phyloP scores from a whole-genome alignment of 2,329 filamentous ascomycete species.

The Apiospora malaysiana region DNA sequence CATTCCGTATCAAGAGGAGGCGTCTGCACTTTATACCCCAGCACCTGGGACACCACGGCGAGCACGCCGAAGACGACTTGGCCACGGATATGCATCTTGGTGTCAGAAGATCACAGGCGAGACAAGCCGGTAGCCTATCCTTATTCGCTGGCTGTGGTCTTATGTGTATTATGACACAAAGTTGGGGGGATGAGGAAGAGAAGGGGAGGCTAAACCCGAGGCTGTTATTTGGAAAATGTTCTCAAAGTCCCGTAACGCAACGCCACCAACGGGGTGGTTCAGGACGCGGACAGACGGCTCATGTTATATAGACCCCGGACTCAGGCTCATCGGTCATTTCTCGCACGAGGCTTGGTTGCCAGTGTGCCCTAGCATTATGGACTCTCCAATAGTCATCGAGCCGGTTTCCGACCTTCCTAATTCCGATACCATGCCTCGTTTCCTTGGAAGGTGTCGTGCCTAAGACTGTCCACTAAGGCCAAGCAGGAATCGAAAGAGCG shows the following conservation, averaged over 20 bases:
- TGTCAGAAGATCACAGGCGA: background rate
- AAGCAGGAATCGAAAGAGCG: conserved; percentile 2
- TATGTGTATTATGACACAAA: background rate
- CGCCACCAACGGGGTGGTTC: background rate
- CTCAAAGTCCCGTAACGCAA: conserved; percentile 3
- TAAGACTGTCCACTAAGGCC: conserved; percentile 1
- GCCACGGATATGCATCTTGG: background rate
- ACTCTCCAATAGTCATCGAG: background rate
- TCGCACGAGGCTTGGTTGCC: conserved; percentile 13
- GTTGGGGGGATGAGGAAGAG: background rate
- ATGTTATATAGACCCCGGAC: conserved; percentile 16
- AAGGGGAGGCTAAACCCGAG: background rate
- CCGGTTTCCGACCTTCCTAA: conserved; percentile 17
- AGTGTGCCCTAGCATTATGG: background rate
- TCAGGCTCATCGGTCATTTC: conserved; percentile 8
- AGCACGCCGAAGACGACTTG: conserved; percentile 6
- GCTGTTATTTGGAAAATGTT: background rate
- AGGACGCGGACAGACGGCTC: conserved; percentile 3
- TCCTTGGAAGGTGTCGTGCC: background rate
- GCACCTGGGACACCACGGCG: conserved; percentile 25
- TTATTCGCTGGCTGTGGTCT: conserved; percentile 1
- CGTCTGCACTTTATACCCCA: conserved; percentile 35
- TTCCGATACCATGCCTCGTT: conserved; percentile 13
- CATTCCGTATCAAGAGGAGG: conserved; percentile 56
- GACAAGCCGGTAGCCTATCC: background rate